Evolutionary conservation across 2,329 filamentous ascomycete species (phyloP), one percentile per base, ranked within the genome.

Genomic region (Diplodia scrobiculata): DNA sequence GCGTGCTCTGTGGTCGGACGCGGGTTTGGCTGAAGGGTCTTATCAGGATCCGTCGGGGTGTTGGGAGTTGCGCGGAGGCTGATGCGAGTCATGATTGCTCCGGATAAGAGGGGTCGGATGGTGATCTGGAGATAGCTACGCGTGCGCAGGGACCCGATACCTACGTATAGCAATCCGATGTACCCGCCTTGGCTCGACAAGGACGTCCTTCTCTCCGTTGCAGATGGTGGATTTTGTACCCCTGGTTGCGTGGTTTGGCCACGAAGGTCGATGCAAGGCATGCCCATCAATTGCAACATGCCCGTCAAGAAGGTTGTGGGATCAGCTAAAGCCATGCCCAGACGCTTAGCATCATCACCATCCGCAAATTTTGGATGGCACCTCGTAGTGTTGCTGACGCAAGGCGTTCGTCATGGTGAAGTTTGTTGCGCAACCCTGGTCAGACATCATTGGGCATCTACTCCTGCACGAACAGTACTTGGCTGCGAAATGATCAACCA

Each of bases 21-120:
- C 55, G 19, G 55, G 17, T 21, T 48, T 41, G 55, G 41, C 55
- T 47, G 41, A 19, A 27, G 55, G 29, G n/a, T 36, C 29, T 62
- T 62, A 50, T 62, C 58, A 50, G 45, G 58, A 25, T 10, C 58
- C 58, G 58, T 25, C 58, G 41, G 58, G 45, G 36, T 51, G 45
- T 19, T 6, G 27, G 45, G 29, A 34, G 45, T 48, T 10, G 17
- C 6, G 58, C 10, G 10, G 36, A n/a, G 34, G 34, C 34, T 21
- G n/a, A 27, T 25, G 58, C 58, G 58, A 62, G 58, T 62, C 58
- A 62, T 32, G 32, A 17, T 62, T 50, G 34, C 58, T 62, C 58
- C 58, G 58, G 45, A 50, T 62, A 50, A 34, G 58, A 45, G 58
- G 58, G 58, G 45, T 62, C 58, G 41, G 58, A 50, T 21, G 58